Conservation (phyloP, 2,329 filamentous ascomycete species). For the Mycosphaerella arachidis region DNA sequence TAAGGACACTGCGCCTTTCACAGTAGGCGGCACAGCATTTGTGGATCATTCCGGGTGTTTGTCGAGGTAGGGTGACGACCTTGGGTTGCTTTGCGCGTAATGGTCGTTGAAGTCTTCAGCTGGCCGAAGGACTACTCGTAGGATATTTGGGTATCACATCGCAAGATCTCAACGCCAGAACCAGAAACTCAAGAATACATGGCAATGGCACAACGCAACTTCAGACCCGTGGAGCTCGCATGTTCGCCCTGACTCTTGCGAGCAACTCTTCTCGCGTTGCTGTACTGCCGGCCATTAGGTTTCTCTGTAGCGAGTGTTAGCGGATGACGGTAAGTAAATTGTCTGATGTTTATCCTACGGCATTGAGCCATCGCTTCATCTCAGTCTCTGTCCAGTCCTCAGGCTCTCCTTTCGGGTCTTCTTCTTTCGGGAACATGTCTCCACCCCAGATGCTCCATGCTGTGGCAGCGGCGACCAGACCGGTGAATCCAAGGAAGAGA, state of each 20-base stretch:
- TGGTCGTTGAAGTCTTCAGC: no score
- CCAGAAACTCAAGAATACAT: background rate
- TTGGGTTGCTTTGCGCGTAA: no score
- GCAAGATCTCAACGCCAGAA: background rate
- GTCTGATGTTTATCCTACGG: slow-evolving; percentile 51
- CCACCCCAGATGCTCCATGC: slow-evolving; percentile 81
- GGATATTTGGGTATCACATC: background rate
- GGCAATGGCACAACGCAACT: background rate
- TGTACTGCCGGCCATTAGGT: slow-evolving; percentile 55
- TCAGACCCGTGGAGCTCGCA: slow-evolving; percentile 45
- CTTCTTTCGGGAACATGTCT: slow-evolving; percentile 71
- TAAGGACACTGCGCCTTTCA: no score
- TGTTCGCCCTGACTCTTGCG: slow-evolving; percentile 65
- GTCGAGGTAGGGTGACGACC: no score
- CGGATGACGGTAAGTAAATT: background rate
- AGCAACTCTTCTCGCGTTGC: slow-evolving; percentile 61
- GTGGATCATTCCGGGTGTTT: no score
- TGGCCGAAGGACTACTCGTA: no score
- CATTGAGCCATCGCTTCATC: slow-evolving; percentile 72
- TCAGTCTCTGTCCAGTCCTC: slow-evolving; percentile 75
- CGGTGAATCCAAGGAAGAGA: slow-evolving; percentile 64
- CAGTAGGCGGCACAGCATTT: no score
- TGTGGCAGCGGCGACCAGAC: slow-evolving; percentile 74
- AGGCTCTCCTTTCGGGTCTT: slow-evolving; percentile 73
- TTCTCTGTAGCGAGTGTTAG: slow-evolving; percentile 48